These are phyloP conservation scores for Lactarius hengduanensis DNA, from an alignment of 768 basidiomycete genomes.

Conservation along the genomic window DNA sequence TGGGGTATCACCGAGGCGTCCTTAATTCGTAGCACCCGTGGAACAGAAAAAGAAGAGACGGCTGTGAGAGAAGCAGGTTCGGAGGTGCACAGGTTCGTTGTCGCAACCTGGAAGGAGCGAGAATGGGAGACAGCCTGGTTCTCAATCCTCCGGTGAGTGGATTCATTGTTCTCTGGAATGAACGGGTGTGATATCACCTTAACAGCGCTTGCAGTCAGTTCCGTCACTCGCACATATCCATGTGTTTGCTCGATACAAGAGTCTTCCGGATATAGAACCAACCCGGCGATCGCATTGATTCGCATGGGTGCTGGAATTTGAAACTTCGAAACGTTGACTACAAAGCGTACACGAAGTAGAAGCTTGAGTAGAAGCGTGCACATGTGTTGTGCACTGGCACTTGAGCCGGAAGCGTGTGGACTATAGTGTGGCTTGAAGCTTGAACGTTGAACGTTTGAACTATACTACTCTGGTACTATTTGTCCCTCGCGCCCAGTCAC, in stretches of 20 bases:
- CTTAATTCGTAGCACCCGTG: conserved; percentile 51
- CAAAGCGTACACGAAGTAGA: not conserved
- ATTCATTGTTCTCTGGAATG: conserved; percentile 6
- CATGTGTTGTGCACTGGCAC: no score
- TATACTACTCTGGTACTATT: no score
- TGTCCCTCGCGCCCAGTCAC: no score
- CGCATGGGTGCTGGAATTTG: not conserved
- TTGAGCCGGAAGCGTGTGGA: not conserved
- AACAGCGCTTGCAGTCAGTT: conserved; percentile 77
- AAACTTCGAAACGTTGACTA: not conserved
- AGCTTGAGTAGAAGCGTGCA: not conserved
- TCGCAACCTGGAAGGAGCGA: conserved; percentile 60
- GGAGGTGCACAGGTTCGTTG: conserved; percentile 64
- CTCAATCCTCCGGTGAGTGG: conserved; percentile 75
- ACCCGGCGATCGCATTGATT: not conserved
- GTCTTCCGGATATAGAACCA: conserved; percentile 1
- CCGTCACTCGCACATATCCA: conserved; percentile 83
- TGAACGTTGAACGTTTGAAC: not conserved
- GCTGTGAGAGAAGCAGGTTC: conserved; percentile 50
- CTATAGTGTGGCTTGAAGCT: not conserved
- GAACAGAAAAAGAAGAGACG: conserved; percentile 52
- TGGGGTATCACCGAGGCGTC: conserved; percentile 69
- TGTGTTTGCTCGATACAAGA: conserved; percentile 70
- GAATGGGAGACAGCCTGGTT: conserved; percentile 95
- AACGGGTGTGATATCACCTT: not conserved